A percentile compares a stretch with the other conserved stretches of the same genome.
These are phyloP conservation scores for Cardiospermum halicacabum DNA, from an alignment of 345 rosid species.

Conservation along the genomic window DNA sequence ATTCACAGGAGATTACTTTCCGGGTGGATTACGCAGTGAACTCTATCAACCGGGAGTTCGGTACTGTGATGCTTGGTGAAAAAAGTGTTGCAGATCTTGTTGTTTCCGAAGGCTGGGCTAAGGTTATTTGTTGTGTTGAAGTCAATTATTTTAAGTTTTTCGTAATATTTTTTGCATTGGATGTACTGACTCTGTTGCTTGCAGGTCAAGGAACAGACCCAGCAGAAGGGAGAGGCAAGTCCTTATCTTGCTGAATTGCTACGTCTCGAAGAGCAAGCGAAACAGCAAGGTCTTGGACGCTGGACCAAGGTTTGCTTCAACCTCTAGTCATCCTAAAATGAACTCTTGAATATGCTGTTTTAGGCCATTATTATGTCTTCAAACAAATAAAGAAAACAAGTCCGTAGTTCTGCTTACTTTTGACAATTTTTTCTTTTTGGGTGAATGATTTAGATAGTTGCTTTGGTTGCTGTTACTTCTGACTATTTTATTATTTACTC, in stretches of 20 bases:
- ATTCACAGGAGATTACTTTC: conserved; percentile 78
- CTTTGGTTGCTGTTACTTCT: no score
- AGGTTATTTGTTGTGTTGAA: conserved; percentile 38
- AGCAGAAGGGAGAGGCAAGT: conserved; percentile 88
- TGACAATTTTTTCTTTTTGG: no score
- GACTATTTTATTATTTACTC: no score
- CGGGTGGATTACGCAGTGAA: conserved; percentile 80
- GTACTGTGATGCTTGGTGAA: conserved; percentile 79
- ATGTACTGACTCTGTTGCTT: conserved; percentile 11
- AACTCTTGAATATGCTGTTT: background rate
- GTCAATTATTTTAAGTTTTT: background rate
- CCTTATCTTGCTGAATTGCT: conserved; percentile 66
- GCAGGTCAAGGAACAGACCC: conserved; percentile 83
- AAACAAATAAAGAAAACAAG: background rate
- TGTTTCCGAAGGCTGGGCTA: conserved; percentile 88
- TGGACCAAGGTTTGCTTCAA: conserved; percentile 72
- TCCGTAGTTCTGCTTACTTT: background rate
- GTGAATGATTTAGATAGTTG: no score
- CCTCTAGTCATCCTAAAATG: background rate
- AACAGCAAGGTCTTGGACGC: conserved; percentile 69
- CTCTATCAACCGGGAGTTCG: conserved; percentile 79
- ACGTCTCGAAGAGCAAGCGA: conserved; percentile 72
- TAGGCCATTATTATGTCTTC: background rate
- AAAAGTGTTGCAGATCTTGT: conserved; percentile 70
- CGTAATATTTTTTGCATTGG: background rate